Base-by-base conservation (phyloP, 345 rosid species). In the Eucalyptus pauciflora region DNA sequence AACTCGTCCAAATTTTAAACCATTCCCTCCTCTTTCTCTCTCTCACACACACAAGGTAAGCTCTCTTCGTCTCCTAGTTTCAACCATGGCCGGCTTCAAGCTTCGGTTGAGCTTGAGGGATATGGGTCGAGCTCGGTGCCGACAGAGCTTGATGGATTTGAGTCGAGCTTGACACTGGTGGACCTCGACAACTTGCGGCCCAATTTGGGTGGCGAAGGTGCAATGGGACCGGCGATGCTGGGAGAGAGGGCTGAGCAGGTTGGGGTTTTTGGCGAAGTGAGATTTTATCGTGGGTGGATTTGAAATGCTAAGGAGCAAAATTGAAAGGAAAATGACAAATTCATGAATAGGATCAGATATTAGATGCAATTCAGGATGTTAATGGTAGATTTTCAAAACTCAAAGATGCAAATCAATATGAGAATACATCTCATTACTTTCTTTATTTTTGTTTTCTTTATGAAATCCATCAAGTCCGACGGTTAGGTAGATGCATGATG, bases 151-250 rank as follows among this genome's bases (percentile, higher is more conserved):
- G 69, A 62, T 29, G 27, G 29, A 25, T 24, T 62, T 4, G 71
- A 62, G 71, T 62, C 18, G 37, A 62, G 37, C 37, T 29, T 29
- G 17, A 64, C 33, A n/a, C 1, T 7, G 17, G 3, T 64, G 71
- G 71, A 64, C 37, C 76, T n/a, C 76, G 37, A 64, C 20, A 64
- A 64, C 41, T 67, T 15, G 22, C 22, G 41, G 20, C 0, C 20
- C 11, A 67, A 67, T 67, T 31, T 17, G 79, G 22, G 20, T 0
- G 0, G 41, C 41, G 67, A 11, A 11, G 31, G 3, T 27, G 67
- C 67, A 60, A 1, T 27, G 67, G 67, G 31, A 25, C 29, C 31
- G 67, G 67, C 31, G 0, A 25, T 12, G 16, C 0, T 3, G 15
- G 67, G 15, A 12, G n/a, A 27, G 67, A 12, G 67, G 31, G 67